Conservation (phyloP, 2,329 filamentous ascomycete genomes). For the Claviceps sp. region DNA sequence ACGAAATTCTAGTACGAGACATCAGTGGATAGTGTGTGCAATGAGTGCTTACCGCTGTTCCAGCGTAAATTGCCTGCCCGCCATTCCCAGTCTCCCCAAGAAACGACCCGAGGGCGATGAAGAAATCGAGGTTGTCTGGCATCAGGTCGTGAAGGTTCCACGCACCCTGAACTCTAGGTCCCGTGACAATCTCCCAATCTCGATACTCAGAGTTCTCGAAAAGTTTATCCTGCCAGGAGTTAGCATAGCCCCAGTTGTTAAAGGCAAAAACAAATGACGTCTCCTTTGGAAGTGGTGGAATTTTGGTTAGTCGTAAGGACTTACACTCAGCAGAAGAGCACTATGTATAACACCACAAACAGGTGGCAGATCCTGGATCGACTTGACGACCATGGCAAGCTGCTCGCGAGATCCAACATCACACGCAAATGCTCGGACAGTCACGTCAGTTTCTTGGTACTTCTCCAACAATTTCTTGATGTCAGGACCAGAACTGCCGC, state of each 20-base stretch:
- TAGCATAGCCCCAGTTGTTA: not conserved
- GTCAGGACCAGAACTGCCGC: conserved; percentile 4
- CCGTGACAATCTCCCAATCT: conserved; percentile 18
- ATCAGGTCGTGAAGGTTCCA: conserved; percentile 25
- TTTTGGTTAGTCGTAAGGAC: not conserved
- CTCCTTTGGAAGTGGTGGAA: not conserved
- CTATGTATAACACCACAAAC: conserved; percentile 14
- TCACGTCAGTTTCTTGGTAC: conserved; percentile 16
- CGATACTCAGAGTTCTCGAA: conserved; percentile 22
- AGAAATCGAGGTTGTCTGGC: conserved; percentile 20
- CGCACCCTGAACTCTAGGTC: conserved; percentile 25
- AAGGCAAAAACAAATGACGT: not conserved
- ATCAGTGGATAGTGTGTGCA: not conserved
- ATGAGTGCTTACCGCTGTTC: conserved; percentile 11
- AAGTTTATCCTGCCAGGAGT: conserved; percentile 13
- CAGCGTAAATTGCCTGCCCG: conserved; percentile 36
- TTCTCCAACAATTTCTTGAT: conserved; percentile 1
- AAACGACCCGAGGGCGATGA: conserved; percentile 28
- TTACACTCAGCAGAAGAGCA: conserved; percentile 24
- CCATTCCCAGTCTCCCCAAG: conserved; percentile 33
- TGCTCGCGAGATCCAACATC: conserved; percentile 26
- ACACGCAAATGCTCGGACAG: conserved; percentile 18
- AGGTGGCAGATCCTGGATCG: conserved; percentile 10
- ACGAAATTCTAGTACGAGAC: no score
- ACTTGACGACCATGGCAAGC: not conserved